A percentile compares a stretch with the other conserved stretches of the same genome.
phyloP scores from a whole-genome alignment of 768 basidiomycete genomes.

The Cystobasidium tubakii region DNA sequence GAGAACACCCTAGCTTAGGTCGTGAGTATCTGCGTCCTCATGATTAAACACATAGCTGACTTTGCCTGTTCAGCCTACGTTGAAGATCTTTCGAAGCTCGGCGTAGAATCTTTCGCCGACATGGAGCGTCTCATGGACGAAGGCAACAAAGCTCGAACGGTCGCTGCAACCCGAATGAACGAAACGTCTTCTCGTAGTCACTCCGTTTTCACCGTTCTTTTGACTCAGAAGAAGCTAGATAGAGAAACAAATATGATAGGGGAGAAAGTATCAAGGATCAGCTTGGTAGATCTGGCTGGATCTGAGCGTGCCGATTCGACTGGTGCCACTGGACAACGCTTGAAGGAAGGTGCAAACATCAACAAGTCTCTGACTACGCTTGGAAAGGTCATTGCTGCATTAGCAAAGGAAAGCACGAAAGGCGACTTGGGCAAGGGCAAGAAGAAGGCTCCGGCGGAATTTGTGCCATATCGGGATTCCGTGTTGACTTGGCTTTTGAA shows the following conservation, averaged over 20 bases:
- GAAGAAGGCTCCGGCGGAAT: slow-evolving; percentile 83
- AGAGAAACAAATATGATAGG: slow-evolving; percentile 77
- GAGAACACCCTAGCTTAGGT: slow-evolving; percentile 79
- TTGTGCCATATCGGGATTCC: slow-evolving; percentile 95
- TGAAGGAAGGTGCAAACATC: slow-evolving; percentile 95
- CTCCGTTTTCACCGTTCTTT: slow-evolving; percentile 90
- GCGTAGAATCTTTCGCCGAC: slow-evolving; percentile 82
- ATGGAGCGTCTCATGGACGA: slow-evolving; percentile 99
- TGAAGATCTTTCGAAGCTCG: slow-evolving; percentile 89
- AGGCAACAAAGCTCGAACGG: slow-evolving; percentile 92
- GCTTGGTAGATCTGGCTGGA: slow-evolving; percentile 91
- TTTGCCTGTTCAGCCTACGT: slow-evolving; percentile 76
- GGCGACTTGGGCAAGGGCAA: slow-evolving; percentile 59
- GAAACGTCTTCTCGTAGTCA: slow-evolving; percentile 96
- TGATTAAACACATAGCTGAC: neutral
- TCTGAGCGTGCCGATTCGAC: slow-evolving; percentile 96
- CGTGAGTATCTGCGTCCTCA: neutral
- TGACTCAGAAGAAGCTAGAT: slow-evolving; percentile 88
- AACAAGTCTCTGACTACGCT: slow-evolving; percentile 97
- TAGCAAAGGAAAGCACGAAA: slow-evolving; percentile 66
- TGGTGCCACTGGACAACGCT: slow-evolving; percentile 87
- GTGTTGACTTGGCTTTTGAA: slow-evolving; percentile 97
- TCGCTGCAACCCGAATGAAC: slow-evolving; percentile 99
- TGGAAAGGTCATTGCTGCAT: slow-evolving; percentile 90
- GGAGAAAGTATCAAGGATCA: slow-evolving; percentile 98